Evolutionary conservation across 78 protist species (phyloP).

Genomic region (Bodo saltans): DNA sequence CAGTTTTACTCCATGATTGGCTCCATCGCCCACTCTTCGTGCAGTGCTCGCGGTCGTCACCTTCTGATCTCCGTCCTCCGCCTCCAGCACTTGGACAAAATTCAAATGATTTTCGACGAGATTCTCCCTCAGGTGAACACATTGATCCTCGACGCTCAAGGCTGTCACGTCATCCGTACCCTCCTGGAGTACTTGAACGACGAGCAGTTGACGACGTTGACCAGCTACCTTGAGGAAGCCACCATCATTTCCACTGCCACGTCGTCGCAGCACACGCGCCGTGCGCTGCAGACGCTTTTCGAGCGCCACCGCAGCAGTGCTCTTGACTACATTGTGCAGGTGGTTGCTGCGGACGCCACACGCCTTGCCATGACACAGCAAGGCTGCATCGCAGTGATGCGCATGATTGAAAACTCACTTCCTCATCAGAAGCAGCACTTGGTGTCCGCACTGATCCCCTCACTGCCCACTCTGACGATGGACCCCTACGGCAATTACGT

Average conservation of each 20-base stretch:
- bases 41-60: background rate
- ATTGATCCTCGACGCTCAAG: background rate
- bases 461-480: background rate
- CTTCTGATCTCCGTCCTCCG: background rate
- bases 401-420: background rate
- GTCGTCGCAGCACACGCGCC: background rate
- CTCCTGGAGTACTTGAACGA: background rate
- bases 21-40: background rate
- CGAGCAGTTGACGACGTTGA: background rate
- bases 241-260: background rate
- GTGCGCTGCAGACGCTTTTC: constrained; percentile 2
- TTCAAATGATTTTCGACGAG: background rate
- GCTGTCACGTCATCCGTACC: background rate
- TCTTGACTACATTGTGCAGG: background rate
- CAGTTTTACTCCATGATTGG: background rate
- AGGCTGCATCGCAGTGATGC: constrained; percentile 11
- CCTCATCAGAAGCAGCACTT: background rate
- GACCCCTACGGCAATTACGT: constrained; percentile 37
- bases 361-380: background rate
- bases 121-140: background rate
- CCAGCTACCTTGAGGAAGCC: background rate
- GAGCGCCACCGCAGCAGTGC: background rate
- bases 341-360: too few species aligned
- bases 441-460: background rate
- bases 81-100: background rate